These are phyloP conservation scores for Scheffersomyces stambukii DNA, from an alignment of 1,139 yeast genomes.

Conservation along the genomic window DNA sequence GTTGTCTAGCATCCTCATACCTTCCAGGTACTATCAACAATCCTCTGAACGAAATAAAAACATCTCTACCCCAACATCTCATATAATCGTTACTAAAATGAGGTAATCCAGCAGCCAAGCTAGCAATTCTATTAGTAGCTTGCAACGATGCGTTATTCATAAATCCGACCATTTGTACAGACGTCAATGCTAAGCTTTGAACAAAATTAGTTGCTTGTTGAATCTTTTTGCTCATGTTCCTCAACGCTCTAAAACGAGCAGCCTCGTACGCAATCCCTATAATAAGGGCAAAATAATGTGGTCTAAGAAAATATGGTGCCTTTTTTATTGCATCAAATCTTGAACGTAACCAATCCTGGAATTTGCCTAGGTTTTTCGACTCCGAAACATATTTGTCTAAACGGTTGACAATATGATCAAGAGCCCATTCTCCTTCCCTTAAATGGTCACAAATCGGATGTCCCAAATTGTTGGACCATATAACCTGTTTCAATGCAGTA, in stretches of 20 bases:
- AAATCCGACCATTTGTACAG: slow-evolving; percentile 81
- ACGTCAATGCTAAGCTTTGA: slow-evolving; percentile 74
- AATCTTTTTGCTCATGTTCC: slow-evolving; percentile 49
- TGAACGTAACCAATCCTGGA: slow-evolving; percentile 64
- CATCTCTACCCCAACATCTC: slow-evolving; percentile 99
- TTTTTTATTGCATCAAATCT: slow-evolving; percentile 62
- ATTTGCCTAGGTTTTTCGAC: slow-evolving; percentile 44
- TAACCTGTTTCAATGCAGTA: slow-evolving; percentile 58
- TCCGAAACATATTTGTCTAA: slow-evolving; percentile 49
- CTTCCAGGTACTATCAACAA: slow-evolving; percentile 74
- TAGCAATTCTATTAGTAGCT: slow-evolving; percentile 61
- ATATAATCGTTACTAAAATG: slow-evolving; percentile 86
- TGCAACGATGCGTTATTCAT: slow-evolving; percentile 72
- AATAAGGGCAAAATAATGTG: slow-evolving; percentile 80
- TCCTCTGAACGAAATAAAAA: slow-evolving; percentile 83
- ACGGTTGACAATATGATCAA: slow-evolving; percentile 69
- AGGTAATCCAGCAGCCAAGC: slow-evolving; percentile 95
- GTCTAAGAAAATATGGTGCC: slow-evolving; percentile 77
- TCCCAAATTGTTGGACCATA: slow-evolving; percentile 70
- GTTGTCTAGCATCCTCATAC: slow-evolving; percentile 71
- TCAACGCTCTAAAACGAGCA: slow-evolving; percentile 62
- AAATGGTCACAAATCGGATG: slow-evolving; percentile 80
- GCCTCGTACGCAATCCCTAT: slow-evolving; percentile 83
- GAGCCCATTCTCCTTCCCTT: slow-evolving; percentile 84
- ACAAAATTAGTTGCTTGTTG: slow-evolving; percentile 67